Base-by-base conservation (phyloP, 1,139 yeast genomes). In the Kodamaea fungicola region DNA sequence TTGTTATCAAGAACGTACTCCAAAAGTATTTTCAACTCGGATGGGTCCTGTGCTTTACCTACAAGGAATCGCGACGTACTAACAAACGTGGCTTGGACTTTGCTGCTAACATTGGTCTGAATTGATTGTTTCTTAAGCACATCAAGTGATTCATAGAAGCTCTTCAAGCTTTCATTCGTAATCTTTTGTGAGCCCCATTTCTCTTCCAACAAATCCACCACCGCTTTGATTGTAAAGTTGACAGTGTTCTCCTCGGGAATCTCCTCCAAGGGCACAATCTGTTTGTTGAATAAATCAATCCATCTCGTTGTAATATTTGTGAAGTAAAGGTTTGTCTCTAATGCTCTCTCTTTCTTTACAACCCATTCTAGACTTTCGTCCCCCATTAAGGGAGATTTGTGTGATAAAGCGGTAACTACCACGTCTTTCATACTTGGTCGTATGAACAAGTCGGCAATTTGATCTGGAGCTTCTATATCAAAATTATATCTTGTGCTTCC, bases 401-500 rank as follows among this genome's bases (percentile, higher is more conserved):
- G 44, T 1, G 71, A 54, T 30, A 69, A 52, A 2, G 61, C 42
- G 1, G 73, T 52, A 8, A 57, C 49, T 38, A 68, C 42, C 7
- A 58, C 41, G 37, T 70, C 74, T 33, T 55, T 64, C 1, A 65
- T 61, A 8, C 28, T 30, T 3, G 39, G 39, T 35, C 34, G 33
- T 25, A 38, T 34, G 37, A 43, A 46, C 32, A 38, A 37, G 41
- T 69, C 74, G 3, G 65, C 61, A 7, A 64, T 54, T 21, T 55
- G 53, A 32, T 62, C 62, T 2, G 76, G 76, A 33, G 57, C 51
- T 13, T 55, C 45, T 32, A 71, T 65, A 27, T 67, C 64, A 36
- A 55, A 54, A 41, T 61, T 59, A 30, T 54, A 44, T 41, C 55
- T 60, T 4, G 44, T 42, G 1, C 51, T 35, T 12, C 46, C 28